Conservation (phyloP, 2,329 filamentous ascomycete species). For the Metarhizium humberi region DNA sequence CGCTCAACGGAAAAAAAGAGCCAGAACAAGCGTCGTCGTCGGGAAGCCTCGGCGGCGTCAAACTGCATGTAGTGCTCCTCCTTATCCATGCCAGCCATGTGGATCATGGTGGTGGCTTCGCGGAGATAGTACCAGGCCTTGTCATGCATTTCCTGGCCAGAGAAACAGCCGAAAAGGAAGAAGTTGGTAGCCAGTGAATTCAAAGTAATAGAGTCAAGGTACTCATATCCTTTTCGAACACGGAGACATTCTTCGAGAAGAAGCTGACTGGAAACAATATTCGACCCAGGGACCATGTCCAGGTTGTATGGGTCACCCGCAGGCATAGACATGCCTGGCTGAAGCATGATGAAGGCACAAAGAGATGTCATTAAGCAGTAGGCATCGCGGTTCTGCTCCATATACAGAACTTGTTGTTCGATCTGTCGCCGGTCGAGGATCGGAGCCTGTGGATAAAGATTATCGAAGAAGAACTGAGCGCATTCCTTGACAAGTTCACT, state of each 20-base stretch:
- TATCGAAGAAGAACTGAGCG: conserved; percentile 58
- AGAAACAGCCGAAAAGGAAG: conserved; percentile 66
- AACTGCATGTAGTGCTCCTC: conserved; percentile 53
- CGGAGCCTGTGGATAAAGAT: conserved; percentile 56
- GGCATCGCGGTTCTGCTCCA: conserved; percentile 52
- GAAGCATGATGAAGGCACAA: conserved; percentile 59
- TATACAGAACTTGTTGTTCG: conserved; percentile 48
- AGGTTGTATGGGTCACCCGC: conserved; percentile 45
- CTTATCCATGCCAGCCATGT: conserved; percentile 51
- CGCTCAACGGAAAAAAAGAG: conserved; percentile 63
- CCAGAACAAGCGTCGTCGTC: conserved; percentile 63
- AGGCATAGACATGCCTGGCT: conserved; percentile 57
- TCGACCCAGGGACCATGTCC: conserved; percentile 48
- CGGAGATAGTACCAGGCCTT: conserved; percentile 73
- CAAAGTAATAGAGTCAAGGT: conserved; percentile 44
- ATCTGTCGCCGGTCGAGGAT: conserved; percentile 50
- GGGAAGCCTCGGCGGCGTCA: conserved; percentile 49
- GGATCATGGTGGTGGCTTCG: conserved; percentile 63
- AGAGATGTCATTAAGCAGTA: conserved; percentile 58
- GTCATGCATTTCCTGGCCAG: conserved; percentile 62
- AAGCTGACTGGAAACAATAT: conserved; percentile 54
- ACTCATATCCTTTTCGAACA: conserved; percentile 55
- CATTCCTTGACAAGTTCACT: conserved; percentile 56
- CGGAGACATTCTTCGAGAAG: conserved; percentile 58
- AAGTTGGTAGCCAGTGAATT: conserved; percentile 64